Percentiles rank a stretch among this genome's conserved stretches.
Evolutionary conservation across 306 rosid species (phyloP).

Genomic region (Hippophae tibetana): DNA sequence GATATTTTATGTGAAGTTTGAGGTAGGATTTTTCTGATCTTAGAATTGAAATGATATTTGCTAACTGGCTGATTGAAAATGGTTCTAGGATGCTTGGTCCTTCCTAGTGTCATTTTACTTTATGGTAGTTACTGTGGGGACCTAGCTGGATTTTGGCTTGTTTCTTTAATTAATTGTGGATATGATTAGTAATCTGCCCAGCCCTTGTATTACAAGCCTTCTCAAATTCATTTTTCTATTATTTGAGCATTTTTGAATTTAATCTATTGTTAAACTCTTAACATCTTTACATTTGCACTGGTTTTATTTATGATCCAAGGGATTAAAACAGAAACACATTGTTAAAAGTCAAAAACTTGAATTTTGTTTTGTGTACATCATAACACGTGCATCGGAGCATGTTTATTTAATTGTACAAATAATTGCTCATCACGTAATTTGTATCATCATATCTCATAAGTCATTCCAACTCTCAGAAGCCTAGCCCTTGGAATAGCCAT

Average conservation of each 20-base stretch:
- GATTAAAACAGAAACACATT: background rate
- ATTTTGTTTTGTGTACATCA: too few relatives aligned
- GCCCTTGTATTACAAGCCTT: background rate
- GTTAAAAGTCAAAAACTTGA: background rate
- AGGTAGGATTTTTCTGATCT: slow-evolving; percentile 4
- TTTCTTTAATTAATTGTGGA: slow-evolving; percentile 20
- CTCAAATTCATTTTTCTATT: background rate
- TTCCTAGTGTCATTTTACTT: slow-evolving; percentile 10
- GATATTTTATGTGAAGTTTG: background rate
- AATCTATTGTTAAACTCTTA: too few relatives aligned
- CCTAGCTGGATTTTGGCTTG: slow-evolving; percentile 10
- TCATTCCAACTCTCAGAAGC: slow-evolving; percentile 68
- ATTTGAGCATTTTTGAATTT: too few relatives aligned
- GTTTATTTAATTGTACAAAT: background rate
- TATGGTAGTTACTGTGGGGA: background rate
- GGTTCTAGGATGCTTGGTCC: slow-evolving; percentile 16
- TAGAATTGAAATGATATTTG: slow-evolving; percentile 10
- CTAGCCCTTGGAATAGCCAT: slow-evolving; percentile 41
- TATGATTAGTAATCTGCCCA: background rate
- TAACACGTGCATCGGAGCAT: too few relatives aligned
- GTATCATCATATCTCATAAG: slow-evolving; percentile 32
- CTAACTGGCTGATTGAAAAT: slow-evolving; percentile 10
- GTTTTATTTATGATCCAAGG: too few relatives aligned
- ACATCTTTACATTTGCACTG: too few relatives aligned
- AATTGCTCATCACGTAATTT: too few relatives aligned